A percentile compares a stretch with the other conserved stretches of the same genome.
Conservation (phyloP, 176 grass and related monocot species). For the Echinochloa phyllopogon region DNA sequence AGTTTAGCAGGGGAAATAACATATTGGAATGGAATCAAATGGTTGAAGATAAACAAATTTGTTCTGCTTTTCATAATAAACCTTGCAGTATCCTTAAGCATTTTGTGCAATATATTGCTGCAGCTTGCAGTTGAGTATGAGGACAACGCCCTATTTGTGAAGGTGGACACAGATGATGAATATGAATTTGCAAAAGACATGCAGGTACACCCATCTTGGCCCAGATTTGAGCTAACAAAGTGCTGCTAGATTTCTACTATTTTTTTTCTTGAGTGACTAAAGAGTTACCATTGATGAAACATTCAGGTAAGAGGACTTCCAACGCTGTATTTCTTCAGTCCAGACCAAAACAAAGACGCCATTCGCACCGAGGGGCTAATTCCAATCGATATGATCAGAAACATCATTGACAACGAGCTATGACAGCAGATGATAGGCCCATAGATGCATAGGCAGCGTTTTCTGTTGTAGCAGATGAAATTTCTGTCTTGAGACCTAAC, state of each 20-base stretch:
- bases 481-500: conserved; percentile 12
- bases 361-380: conserved; percentile 78
- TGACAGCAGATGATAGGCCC: conserved; percentile 22
- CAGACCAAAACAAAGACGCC: conserved; percentile 68
- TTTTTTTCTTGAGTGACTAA: neutral
- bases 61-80: neutral
- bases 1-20: neutral
- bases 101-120: conserved; percentile 31
- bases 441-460: neutral
- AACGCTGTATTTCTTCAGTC: conserved; percentile 88
- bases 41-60: neutral
- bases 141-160: conserved; percentile 71
- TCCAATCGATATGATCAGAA: conserved; percentile 68
- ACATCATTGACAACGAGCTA: conserved; percentile 84
- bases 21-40: neutral
- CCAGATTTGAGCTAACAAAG: neutral
- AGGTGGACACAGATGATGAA: conserved; percentile 81
- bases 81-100: conserved; percentile 10
- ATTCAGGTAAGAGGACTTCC: conserved; percentile 75
- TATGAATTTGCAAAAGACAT: conserved; percentile 92
- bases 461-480: conserved; percentile 22
- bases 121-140: conserved; percentile 89
- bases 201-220: conserved; percentile 62
- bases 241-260: neutral
- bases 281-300: conserved; percentile 14